A percentile compares a stretch with the other conserved stretches of the same genome.
These are phyloP conservation scores for Metroxylon sagu DNA, from an alignment of 176 grass and related monocot species.

Conservation along the genomic window DNA sequence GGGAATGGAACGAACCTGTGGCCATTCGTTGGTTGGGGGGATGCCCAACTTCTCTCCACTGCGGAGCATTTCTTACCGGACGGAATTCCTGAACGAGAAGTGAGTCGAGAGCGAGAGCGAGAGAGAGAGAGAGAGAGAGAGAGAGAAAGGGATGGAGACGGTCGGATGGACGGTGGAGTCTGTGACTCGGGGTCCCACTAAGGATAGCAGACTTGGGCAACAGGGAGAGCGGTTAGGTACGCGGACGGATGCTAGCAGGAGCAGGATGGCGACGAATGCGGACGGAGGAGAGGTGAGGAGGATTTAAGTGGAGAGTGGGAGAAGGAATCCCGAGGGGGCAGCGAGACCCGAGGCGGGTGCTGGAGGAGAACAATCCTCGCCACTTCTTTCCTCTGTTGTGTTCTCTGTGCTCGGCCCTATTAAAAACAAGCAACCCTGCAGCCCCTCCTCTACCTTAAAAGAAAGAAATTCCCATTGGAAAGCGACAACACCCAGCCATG, in stretches of 20 bases:
- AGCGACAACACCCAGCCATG: constrained; percentile 19
- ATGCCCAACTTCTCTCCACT: not conserved
- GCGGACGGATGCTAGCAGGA: not conserved
- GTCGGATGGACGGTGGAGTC: not conserved
- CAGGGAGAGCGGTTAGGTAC: not conserved
- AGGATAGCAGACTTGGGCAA: not conserved
- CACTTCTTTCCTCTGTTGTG: constrained; percentile 3
- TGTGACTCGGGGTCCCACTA: not conserved
- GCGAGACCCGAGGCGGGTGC: constrained; percentile 3
- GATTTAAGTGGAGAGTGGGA: not conserved
- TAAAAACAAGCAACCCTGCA: not conserved
- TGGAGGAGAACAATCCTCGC: constrained; percentile 13
- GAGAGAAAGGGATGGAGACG: not conserved
- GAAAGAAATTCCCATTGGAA: constrained; percentile 5
- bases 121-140: not conserved
- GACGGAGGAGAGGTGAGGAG: not conserved
- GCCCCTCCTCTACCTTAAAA: constrained; percentile 3
- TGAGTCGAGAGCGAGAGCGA: no score
- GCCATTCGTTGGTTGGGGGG: not conserved
- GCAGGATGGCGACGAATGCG: no score
- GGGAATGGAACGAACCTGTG: not conserved
- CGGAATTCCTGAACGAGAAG: not conserved
- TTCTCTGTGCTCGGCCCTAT: not conserved
- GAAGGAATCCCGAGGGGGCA: constrained; percentile 1
- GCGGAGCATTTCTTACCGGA: not conserved